A percentile compares a stretch with the other conserved stretches of the same genome.
Conservation (phyloP, 495 filamentous ascomycete genomes). For the Neurospora hispaniola region DNA sequence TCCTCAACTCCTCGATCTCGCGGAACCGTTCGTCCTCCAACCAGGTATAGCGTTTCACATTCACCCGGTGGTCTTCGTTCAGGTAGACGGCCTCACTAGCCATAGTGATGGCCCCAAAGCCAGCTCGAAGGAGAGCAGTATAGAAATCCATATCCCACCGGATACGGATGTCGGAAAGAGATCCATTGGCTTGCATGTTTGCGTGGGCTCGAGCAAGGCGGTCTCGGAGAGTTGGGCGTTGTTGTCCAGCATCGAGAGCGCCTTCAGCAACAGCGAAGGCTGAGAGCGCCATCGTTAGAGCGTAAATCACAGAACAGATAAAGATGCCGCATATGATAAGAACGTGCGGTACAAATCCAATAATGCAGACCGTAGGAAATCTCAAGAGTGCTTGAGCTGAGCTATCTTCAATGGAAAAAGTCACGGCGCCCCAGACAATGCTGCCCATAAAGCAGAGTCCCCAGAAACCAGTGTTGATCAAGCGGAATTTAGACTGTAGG, state of each 20-base stretch:
- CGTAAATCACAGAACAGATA: conserved; percentile 64
- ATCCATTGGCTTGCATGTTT: conserved; percentile 87
- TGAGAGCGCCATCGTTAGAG: conserved; percentile 61
- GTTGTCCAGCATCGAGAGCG: conserved; percentile 26
- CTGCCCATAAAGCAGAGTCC: conserved; percentile 77
- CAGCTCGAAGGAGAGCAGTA: conserved; percentile 72
- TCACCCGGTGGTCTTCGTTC: conserved; percentile 73
- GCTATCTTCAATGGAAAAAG: conserved; percentile 43
- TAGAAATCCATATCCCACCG: conserved; percentile 90
- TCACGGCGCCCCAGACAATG: conserved; percentile 59
- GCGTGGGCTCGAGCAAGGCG: conserved; percentile 57
- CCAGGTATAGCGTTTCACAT: conserved; percentile 75
- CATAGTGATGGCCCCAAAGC: conserved; percentile 78
- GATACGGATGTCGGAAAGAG: conserved; percentile 66
- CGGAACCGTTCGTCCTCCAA: conserved; percentile 70
- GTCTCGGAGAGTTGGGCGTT: conserved; percentile 23
- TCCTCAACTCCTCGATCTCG: conserved; percentile 49
- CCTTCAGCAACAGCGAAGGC: conserved; percentile 55
- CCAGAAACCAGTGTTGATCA: conserved; percentile 82
- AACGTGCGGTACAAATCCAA: conserved; percentile 89
- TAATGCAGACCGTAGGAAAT: conserved; percentile 88
- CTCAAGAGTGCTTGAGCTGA: conserved; percentile 45
- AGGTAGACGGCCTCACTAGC: conserved; percentile 94
- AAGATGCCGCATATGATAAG: conserved; percentile 70
- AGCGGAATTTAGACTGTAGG: conserved; percentile 62